phyloP scores from a whole-genome alignment of 805 yeast genomes.

The Isabelozyma gotoi region DNA sequence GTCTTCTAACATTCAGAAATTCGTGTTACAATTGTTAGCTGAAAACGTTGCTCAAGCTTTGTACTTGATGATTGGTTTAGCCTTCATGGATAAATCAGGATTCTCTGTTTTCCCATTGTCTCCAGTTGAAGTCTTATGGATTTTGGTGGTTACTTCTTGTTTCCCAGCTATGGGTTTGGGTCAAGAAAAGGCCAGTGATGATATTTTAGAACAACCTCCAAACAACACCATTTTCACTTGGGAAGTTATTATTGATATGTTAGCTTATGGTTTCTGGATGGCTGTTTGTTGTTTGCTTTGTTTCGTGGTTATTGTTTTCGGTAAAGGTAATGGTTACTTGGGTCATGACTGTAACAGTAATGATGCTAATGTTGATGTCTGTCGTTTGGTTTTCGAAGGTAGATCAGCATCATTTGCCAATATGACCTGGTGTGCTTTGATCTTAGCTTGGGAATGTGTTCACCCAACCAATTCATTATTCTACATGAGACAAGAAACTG shows the following conservation, averaged over 20 bases:
- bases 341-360: slow-evolving; percentile 35
- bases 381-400: slow-evolving; percentile 36
- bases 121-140: slow-evolving; percentile 80
- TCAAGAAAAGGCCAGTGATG: slow-evolving; percentile 40
- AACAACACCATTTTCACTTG: slow-evolving; percentile 37
- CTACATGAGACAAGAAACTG: slow-evolving; percentile 36
- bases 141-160: slow-evolving; percentile 74
- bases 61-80: slow-evolving; percentile 49
- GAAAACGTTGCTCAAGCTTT: slow-evolving; percentile 73
- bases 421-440: slow-evolving; percentile 42
- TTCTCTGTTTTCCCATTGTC: slow-evolving; percentile 37
- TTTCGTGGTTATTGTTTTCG: slow-evolving; percentile 37
- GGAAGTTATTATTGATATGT: slow-evolving; percentile 42
- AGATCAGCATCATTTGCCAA: slow-evolving; percentile 38
- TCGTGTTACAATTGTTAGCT: slow-evolving; percentile 70
- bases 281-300: slow-evolving; percentile 39
- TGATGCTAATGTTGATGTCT: slow-evolving; percentile 16
- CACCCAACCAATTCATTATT: slow-evolving; percentile 36
- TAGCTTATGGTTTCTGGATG: slow-evolving; percentile 42
- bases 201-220: slow-evolving; percentile 37
- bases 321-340: slow-evolving; percentile 38
- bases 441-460: slow-evolving; percentile 41
- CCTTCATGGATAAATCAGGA: slow-evolving; percentile 30
- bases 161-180: slow-evolving; percentile 87
- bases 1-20: slow-evolving; percentile 76